Conservation (phyloP, 768 basidiomycete species). For the Lentinula raphanica region DNA sequence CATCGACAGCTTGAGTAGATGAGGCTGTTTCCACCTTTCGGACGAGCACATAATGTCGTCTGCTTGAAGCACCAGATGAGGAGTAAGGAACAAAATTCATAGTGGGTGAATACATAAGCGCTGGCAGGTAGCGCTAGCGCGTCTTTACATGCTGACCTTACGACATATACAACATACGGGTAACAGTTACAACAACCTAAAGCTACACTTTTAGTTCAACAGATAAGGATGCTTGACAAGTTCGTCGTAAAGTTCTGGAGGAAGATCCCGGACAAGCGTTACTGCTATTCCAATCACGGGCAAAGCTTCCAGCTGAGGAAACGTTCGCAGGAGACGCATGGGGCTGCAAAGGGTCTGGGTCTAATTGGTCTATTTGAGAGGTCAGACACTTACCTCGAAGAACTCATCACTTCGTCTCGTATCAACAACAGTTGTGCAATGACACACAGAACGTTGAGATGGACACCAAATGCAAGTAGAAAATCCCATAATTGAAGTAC, state of each 20-base stretch:
- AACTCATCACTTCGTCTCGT: slow-evolving; percentile 84
- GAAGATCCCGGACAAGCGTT: slow-evolving; percentile 88
- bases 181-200: not conserved
- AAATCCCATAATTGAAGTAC: slow-evolving; percentile 97
- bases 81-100: slow-evolving; percentile 50
- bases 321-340: slow-evolving; percentile 89
- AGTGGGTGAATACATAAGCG: not conserved
- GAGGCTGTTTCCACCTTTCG: slow-evolving; percentile 61
- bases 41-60: slow-evolving; percentile 72
- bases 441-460: slow-evolving; percentile 93
- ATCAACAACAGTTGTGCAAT: slow-evolving; percentile 93
- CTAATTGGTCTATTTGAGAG: not conserved
- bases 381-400: slow-evolving; percentile 60
- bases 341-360: slow-evolving; percentile 48
- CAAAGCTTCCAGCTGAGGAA: slow-evolving; percentile 85
- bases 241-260: slow-evolving; percentile 80
- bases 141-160: not conserved
- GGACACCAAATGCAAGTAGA: slow-evolving; percentile 91
- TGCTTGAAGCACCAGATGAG: slow-evolving; percentile 73
- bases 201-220: slow-evolving; percentile 15
- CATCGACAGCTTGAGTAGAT: slow-evolving; percentile 56
- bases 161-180: not conserved
- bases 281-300: slow-evolving; percentile 91
- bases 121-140: not conserved
- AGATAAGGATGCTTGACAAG: slow-evolving; percentile 86